Conservation (phyloP, 805 yeast genomes). For the Candida cerambycidarum region DNA sequence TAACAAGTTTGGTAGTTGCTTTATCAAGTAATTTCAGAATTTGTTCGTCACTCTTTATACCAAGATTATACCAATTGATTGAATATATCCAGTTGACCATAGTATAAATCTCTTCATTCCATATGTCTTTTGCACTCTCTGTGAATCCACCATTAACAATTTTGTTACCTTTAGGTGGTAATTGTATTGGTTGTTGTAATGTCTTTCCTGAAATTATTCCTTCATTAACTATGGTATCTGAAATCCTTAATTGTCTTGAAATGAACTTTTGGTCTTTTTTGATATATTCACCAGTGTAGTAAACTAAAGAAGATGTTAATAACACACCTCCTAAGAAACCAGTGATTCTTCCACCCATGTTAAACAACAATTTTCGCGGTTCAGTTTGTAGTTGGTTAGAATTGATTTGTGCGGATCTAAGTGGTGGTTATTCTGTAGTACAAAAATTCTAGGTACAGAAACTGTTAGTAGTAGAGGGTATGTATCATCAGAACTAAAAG, state of each 20-base stretch:
- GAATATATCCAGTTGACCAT: constrained; percentile 64
- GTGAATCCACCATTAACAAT: constrained; percentile 21
- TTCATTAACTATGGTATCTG: constrained; percentile 52
- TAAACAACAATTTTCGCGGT: constrained; percentile 1
- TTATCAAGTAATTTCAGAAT: constrained; percentile 26
- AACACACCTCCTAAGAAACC: constrained; percentile 54
- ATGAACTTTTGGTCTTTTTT: constrained; percentile 47
- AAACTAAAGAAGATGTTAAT: constrained; percentile 61
- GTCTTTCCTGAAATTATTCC: constrained; percentile 51
- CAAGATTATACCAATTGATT: constrained; percentile 48
- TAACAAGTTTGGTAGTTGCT: constrained; percentile 15
- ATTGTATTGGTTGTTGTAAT: constrained; percentile 41
- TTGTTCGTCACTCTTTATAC: constrained; percentile 34
- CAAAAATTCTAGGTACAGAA: no score
- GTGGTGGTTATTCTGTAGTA: no score
- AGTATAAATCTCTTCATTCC: constrained; percentile 72
- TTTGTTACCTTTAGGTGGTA: constrained; percentile 26
- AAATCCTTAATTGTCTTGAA: constrained; percentile 45
- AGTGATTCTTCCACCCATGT: constrained; percentile 44
- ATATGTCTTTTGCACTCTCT: constrained; percentile 72
- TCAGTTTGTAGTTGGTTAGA: no score
- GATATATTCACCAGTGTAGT: constrained; percentile 60
- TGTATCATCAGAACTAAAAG: no score
- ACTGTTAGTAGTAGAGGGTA: no score
- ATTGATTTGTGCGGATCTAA: no score